Evolutionary conservation across 1,284 basidiomycete species (phyloP), one percentile per base, ranked within the genome.

Genomic region (Microbotryum scabiosae): DNA sequence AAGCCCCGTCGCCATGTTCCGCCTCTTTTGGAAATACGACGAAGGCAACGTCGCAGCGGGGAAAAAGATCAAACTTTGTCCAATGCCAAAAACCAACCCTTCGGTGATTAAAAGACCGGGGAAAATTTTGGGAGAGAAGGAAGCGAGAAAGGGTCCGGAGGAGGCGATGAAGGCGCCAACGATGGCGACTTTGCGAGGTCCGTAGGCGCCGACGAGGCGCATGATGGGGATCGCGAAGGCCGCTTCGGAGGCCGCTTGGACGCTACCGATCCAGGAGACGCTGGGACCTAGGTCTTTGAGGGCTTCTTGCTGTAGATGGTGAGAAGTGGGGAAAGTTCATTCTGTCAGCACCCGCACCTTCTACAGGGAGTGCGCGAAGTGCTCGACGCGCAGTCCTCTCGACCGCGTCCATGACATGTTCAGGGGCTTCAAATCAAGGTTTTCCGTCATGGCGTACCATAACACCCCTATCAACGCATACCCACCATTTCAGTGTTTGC

Each of bases 1-100:
- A 25, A 67, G 6, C 5, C 60, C 61, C 9, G 57, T 57, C 0
- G 66, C 61, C 3, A 65, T 30, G 47, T 67, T 65, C 0, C 66
- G 59, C 12, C 56, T 21, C 10, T 45, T 36, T 5, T 51, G 30
- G 47, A 67, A 67, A 44, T 65, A 67, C 4, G 46, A 46, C 8
- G 52, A 46, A 1, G 66, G 61, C 1, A 63, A 28, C 6, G 61
- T 62, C 2, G 61, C 57, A 0, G 41, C 54, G 20, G 54, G 52
- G 46, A 54, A 61, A 32, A 65, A 65, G 48, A 48, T 49, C 12
- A 63, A 30, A 3, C 54, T 57, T 32, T 63, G 57, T 0, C 63
- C 61, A 4, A 59, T 20, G 10, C 66, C 63, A 25, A 61, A 62
- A 3, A 65, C 5, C 48, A 53, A 30, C 6, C 50, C 57, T 23